Conservation (phyloP, 331 rosid genomes). For the Saraca asoca region DNA sequence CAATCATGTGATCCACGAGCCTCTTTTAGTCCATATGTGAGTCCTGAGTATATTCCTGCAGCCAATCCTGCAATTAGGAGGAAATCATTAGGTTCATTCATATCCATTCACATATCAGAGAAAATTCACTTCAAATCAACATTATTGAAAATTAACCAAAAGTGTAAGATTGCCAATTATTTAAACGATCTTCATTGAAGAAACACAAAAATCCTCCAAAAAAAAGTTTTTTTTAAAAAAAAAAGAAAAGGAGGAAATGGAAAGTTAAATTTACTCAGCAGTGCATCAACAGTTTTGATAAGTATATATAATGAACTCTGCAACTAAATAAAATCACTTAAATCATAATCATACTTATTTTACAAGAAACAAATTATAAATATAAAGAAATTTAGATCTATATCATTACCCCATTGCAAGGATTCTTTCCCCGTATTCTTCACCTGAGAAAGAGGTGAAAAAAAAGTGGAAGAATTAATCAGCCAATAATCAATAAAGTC, state of each 20-base stretch:
- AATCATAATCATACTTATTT: not conserved
- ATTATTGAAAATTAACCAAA: not conserved
- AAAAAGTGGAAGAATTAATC: not conserved
- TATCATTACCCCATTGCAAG: slow-evolving; percentile 75
- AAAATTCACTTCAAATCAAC: not conserved
- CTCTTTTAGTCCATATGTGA: slow-evolving; percentile 81
- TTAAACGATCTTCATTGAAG: not conserved
- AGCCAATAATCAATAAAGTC: not conserved
- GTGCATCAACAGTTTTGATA: slow-evolving; percentile 5
- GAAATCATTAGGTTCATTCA: not conserved
- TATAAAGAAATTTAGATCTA: not conserved
- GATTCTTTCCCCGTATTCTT: slow-evolving; percentile 82
- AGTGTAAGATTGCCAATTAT: not conserved
- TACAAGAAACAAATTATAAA: no score
- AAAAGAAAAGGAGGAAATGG: not conserved
- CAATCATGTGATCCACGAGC: slow-evolving; percentile 89
- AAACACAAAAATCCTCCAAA: not conserved
- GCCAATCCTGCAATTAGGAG: slow-evolving; percentile 59
- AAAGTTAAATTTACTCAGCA: not conserved
- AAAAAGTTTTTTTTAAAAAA: no score
- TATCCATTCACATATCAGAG: not conserved
- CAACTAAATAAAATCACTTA: not conserved
- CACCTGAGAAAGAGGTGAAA: slow-evolving; percentile 53
- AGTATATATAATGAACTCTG: not conserved
- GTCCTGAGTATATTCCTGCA: slow-evolving; percentile 86